Evolutionary conservation across 345 rosid species (phyloP), one percentile per base, ranked within the genome.

Genomic region (Mallotus nudiflorus): DNA sequence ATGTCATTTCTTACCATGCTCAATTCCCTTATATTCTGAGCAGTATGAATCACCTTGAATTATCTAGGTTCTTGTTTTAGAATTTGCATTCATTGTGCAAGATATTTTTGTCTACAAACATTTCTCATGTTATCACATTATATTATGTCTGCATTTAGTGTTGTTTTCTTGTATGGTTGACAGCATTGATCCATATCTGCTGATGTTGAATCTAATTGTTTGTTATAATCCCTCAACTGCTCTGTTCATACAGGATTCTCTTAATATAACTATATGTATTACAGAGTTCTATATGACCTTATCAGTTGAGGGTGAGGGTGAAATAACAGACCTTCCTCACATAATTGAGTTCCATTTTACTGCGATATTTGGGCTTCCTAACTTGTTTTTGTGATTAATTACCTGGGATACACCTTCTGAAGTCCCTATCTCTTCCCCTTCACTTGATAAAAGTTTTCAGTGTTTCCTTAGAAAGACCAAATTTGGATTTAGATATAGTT

Each of bases 1-100:
- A 40, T 60, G 28, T 50, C 44, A 55, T 52, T 52, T 68, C 57
- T 24, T 42, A 27, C 22, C 62, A 6, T 54, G 55, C 51, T n/a
- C 40, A 49, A 9, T 9, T 72, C 65, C 62, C 69, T 3, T 16
- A 48, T 15, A 31, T 5, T 16, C 63, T 72, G 20, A 49, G 20
- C 24, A 8, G 27, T 63, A 27, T 40, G 19, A 20, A 9, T 46
- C 64, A 58, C 33, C 14, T 3, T 63, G 33, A 56, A 50, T 11
- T 54, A 1, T 14, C 3, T 5, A 14, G 58, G 18, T 24, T 69
- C 31, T 72, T 64, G 55, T 46, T 52, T 64, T 24, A 31, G 53
- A 55, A 24, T 42, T 42, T 16, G 19, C 5, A 27, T 12, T 64
- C 45, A 28, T 71, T 19, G 24, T 52, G 67, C 24, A 44, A 24